phyloP scores from a whole-genome alignment of 2,329 filamentous ascomycete species.

The Aspergillus japonicus region DNA sequence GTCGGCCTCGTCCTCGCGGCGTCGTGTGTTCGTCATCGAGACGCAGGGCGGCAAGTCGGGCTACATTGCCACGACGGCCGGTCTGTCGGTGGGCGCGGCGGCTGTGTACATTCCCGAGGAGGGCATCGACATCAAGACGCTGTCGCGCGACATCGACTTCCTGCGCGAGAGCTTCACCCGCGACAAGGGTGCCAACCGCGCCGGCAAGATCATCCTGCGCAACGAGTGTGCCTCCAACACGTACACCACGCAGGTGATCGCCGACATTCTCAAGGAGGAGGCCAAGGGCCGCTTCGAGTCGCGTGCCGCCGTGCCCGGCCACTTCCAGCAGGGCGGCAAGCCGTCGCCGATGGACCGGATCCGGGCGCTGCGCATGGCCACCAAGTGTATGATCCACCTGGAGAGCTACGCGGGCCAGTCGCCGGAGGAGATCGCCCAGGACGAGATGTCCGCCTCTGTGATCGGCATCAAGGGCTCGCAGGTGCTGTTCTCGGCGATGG shows the following conservation, averaged over 20 bases:
- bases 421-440: slow-evolving; percentile 66
- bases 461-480: slow-evolving; percentile 91
- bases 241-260: slow-evolving; percentile 90
- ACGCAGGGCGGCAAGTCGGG: slow-evolving; percentile 94
- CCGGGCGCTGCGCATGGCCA: slow-evolving; percentile 83
- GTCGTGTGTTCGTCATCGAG: slow-evolving; percentile 95
- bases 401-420: slow-evolving; percentile 70
- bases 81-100: slow-evolving; percentile 84
- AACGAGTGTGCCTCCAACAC: slow-evolving; percentile 91
- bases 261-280: slow-evolving; percentile 93
- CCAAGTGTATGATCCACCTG: slow-evolving; percentile 90
- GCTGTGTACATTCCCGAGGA: slow-evolving; percentile 98
- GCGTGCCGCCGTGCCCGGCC: slow-evolving; percentile 84
- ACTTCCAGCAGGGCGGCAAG: slow-evolving; percentile 90
- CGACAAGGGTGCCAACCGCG: slow-evolving; percentile 83
- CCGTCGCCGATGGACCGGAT: slow-evolving; percentile 96
- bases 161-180: slow-evolving; percentile 80
- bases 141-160: slow-evolving; percentile 84
- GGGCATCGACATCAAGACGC: slow-evolving; percentile 89
- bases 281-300: slow-evolving; percentile 89
- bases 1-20: slow-evolving; percentile 87
- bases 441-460: slow-evolving; percentile 72
- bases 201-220: slow-evolving; percentile 91
- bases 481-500: slow-evolving; percentile 83
- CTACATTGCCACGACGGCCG: slow-evolving; percentile 87